These are phyloP conservation scores for Neofusicoccum sp. DNA, from an alignment of 2,329 filamentous ascomycete genomes.

Conservation along the genomic window DNA sequence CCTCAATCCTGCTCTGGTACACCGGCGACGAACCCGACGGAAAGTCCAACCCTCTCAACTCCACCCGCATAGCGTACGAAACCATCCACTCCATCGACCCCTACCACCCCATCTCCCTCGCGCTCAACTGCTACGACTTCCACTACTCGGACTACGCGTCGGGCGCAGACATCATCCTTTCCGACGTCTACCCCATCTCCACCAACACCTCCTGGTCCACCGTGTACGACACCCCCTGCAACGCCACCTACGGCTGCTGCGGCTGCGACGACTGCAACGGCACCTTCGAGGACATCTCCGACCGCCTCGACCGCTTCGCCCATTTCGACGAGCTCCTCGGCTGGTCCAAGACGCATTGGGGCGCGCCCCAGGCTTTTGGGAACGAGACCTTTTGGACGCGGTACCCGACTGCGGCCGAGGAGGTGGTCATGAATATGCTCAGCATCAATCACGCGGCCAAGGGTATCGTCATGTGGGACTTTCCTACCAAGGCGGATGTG, in stretches of 20 bases:
- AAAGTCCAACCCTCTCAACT: conserved; percentile 53
- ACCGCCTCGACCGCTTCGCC: conserved; percentile 43
- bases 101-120: conserved; percentile 60
- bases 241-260: conserved; percentile 60
- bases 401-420: conserved; percentile 46
- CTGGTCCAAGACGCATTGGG: conserved; percentile 48
- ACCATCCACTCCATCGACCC: conserved; percentile 54
- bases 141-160: conserved; percentile 56
- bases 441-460: conserved; percentile 52
- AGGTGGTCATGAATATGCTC: conserved; percentile 48
- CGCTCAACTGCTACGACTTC: conserved; percentile 62
- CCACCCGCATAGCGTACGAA: conserved; percentile 43
- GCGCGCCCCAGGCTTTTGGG: conserved; percentile 51
- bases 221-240: conserved; percentile 56
- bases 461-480: conserved; percentile 51
- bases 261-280: conserved; percentile 62
- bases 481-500: conserved; percentile 41
- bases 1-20: conserved; percentile 47
- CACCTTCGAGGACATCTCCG: conserved; percentile 51
- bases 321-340: conserved; percentile 43
- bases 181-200: conserved; percentile 60
- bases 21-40: conserved; percentile 58
- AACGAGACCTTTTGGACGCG: conserved; percentile 47
- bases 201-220: conserved; percentile 56
- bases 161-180: conserved; percentile 59